Evolutionary conservation across 306 rosid genomes (phyloP).

Genomic region (Vigna reflexopilosa): DNA sequence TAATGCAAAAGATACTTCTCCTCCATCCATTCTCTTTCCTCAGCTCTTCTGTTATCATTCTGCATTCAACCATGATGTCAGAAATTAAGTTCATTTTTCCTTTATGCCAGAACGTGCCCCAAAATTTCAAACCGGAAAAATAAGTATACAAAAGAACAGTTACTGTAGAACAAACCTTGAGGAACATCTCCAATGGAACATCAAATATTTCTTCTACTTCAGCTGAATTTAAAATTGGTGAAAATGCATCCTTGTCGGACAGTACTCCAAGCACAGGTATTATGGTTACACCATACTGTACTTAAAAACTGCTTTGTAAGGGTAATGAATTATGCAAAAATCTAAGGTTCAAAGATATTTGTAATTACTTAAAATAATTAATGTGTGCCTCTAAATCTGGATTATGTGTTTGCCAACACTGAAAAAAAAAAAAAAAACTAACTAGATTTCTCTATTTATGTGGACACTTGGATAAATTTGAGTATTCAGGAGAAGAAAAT

Average conservation of each 20-base stretch:
- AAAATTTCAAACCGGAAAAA: neutral
- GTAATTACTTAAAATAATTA: too few species aligned
- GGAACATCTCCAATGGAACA: conserved; percentile 91
- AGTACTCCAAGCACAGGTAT: conserved; percentile 86
- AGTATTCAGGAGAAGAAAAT: neutral
- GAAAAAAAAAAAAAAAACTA: neutral
- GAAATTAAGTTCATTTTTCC: conserved; percentile 30
- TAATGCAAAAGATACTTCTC: conserved; percentile 67
- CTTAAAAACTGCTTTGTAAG: conserved; percentile 31
- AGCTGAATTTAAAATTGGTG: conserved; percentile 65
- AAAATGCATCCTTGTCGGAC: conserved; percentile 66
- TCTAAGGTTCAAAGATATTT: neutral
- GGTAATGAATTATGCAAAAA: conserved; percentile 9
- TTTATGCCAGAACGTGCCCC: neutral
- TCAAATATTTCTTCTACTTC: conserved; percentile 87
- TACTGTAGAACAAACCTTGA: conserved; percentile 61
- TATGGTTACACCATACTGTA: conserved; percentile 66
- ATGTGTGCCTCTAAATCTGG: neutral
- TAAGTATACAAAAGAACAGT: conserved; percentile 20
- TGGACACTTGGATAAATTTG: neutral
- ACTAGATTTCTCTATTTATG: neutral
- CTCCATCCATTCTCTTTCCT: conserved; percentile 78
- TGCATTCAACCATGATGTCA: conserved; percentile 49
- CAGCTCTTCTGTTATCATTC: conserved; percentile 82
- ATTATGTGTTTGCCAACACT: neutral